Base-by-base conservation (phyloP, 2,329 filamentous ascomycete genomes). In the Penicillium hesseltinei region DNA sequence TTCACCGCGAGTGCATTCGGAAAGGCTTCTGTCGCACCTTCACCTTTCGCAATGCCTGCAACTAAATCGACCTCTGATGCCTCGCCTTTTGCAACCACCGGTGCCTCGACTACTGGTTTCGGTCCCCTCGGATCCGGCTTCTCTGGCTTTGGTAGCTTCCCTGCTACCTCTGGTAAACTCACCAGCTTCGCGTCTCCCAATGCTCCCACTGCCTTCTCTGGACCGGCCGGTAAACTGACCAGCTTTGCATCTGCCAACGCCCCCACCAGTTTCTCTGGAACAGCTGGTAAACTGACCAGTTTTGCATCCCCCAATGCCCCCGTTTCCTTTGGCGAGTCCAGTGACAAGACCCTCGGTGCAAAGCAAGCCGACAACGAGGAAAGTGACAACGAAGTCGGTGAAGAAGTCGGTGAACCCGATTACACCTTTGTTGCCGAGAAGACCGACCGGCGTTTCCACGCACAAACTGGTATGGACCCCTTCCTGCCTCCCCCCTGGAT, bases 331-430 rank as follows among this genome's bases (percentile, higher is more conserved):
- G 77, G 77, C 2, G 58, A 67, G 62, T 54, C 68, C 58, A 69
- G 72, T 51, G 48, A 66, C 4, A 90, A 85, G 73, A 83, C 90
- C 0, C 94, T 96, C 70, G 91, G 91, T 33, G 89, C 90, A 13
- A 84, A 90, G 1, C 86, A 87, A 39, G 74, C 77, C 47, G 72
- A 78, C 52, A 76, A 76, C 31, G 76, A 78, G 5, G 77, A 80
- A 8, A 54, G 47, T 13, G 77, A 80, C 27, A 78, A 80, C 4
- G 79, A 80, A 13, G 80, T 82, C 23, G 23, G 23, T 1, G 23
- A 23, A 23, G 23, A 23, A 38, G 76, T 76, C 5, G 82, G 83
- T 38, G 80, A 81, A 9, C 80, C 69, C 19, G 73, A 77, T 35
- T 43, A 36, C 29, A 67, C 71, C 17, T 85, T 84, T 45, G 75